phyloP scores from a whole-genome alignment of 75 land plant genomes.

The Pseudotsuga menziesii region DNA sequence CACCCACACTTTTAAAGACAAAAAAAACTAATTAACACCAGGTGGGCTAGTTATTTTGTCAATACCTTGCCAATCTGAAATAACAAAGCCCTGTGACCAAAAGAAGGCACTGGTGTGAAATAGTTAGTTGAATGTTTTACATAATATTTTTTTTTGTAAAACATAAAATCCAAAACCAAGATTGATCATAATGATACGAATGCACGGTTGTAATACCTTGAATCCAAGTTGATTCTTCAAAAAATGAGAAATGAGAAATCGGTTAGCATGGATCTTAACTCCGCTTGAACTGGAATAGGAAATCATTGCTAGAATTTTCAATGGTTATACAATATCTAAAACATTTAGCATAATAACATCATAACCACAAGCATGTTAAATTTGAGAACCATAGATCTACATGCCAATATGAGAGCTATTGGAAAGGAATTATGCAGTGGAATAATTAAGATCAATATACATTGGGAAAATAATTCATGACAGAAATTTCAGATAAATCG shows the following conservation, averaged over 20 bases:
- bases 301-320: no score
- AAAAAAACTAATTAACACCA: conserved; percentile 38
- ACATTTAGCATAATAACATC: no score
- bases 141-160: neutral
- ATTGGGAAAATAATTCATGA: no score
- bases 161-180: neutral
- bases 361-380: no score
- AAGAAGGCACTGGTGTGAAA: neutral
- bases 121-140: neutral
- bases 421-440: no score
- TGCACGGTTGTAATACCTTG: conserved; percentile 22
- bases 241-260: conserved; percentile 33
- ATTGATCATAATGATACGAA: neutral
- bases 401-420: no score
- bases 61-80: conserved; percentile 50
- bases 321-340: no score
- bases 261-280: conserved; percentile 73
- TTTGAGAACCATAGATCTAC: no score
- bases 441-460: no score
- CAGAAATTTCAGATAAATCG: no score
- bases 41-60: conserved; percentile 53
- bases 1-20: conserved; percentile 28
- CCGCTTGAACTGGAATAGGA: conserved; percentile 82
- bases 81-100: conserved; percentile 51
- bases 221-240: conserved; percentile 51